phyloP scores from a whole-genome alignment of 768 basidiomycete genomes.

The Omphalotus guepiniiformis region DNA sequence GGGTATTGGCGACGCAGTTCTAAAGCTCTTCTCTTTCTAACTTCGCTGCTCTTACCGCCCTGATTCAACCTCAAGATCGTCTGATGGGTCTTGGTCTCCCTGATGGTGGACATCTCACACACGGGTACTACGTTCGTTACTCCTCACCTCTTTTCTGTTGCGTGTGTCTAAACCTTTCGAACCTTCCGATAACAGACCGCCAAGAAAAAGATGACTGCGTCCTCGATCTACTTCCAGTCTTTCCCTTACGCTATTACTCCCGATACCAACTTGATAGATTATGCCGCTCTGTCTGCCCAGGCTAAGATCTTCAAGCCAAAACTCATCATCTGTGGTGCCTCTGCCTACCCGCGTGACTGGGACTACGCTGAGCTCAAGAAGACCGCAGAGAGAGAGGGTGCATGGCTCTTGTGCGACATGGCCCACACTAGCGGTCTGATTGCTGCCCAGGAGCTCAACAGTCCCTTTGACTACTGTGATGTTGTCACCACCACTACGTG shows the following conservation, averaged over 20 bases:
- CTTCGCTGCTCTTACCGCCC: constrained; percentile 94
- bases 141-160: background rate
- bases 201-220: constrained; percentile 99
- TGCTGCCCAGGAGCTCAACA: constrained; percentile 85
- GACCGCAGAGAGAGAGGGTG: constrained; percentile 82
- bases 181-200: constrained; percentile 56
- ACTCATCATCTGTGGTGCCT: constrained; percentile 95
- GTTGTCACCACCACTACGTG: constrained; percentile 97
- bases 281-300: constrained; percentile 71
- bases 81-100: constrained; percentile 99
- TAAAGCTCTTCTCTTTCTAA: constrained; percentile 30
- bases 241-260: constrained; percentile 87
- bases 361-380: constrained; percentile 83
- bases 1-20: background rate
- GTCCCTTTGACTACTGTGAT: constrained; percentile 94
- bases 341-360: constrained; percentile 98
- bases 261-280: constrained; percentile 86
- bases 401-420: constrained; percentile 94
- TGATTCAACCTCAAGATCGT: constrained; percentile 95
- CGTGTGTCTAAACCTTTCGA: constrained; percentile 9
- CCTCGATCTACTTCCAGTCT: constrained; percentile 99
- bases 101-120: constrained; percentile 95
- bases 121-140: constrained; percentile 85
- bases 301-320: constrained; percentile 95
- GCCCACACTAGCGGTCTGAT: constrained; percentile 96